These are phyloP conservation scores for Senecio squalidus DNA, from an alignment of 140 eudicot species.

Conservation along the genomic window DNA sequence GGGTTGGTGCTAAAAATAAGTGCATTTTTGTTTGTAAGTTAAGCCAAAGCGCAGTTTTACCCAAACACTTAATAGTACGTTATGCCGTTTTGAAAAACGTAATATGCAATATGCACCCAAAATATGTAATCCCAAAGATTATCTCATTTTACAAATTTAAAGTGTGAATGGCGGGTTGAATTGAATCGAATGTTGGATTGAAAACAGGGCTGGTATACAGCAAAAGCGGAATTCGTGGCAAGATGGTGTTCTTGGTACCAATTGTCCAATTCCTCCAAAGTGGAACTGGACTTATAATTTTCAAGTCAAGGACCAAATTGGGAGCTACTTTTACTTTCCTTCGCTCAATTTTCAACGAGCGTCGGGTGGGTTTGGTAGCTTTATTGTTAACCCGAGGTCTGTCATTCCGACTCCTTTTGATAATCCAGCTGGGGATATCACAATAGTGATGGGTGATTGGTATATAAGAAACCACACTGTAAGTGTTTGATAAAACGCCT, in stretches of 20 bases:
- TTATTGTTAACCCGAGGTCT: conserved; percentile 53
- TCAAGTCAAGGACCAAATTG: conserved; percentile 91
- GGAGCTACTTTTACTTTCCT: conserved; percentile 92
- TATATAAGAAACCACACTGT: conserved; percentile 82
- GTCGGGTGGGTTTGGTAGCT: conserved; percentile 74
- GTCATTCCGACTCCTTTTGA: conserved; percentile 75
- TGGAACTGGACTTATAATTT: conserved; percentile 94
- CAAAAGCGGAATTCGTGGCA: conserved; percentile 78
- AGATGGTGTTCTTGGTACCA: conserved; percentile 87
- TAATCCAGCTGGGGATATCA: conserved; percentile 66
- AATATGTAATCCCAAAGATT: too few species aligned
- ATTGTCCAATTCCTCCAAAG: conserved; percentile 90
- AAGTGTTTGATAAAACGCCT: conserved; percentile 32
- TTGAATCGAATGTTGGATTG: conserved; percentile 7
- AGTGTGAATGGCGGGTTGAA: conserved; percentile 4
- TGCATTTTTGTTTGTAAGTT: too few species aligned
- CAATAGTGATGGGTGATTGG: conserved; percentile 85
- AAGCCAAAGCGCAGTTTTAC: too few species aligned
- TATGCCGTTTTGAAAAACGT: too few species aligned
- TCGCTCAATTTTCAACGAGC: conserved; percentile 80
- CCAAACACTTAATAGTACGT: too few species aligned
- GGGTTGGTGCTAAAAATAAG: too few species aligned
- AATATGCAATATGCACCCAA: too few species aligned
- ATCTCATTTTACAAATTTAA: conserved; percentile 10
- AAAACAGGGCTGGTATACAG: conserved; percentile 80